Conservation (phyloP, 441 rosid genomes). For the Croton laevigatus region DNA sequence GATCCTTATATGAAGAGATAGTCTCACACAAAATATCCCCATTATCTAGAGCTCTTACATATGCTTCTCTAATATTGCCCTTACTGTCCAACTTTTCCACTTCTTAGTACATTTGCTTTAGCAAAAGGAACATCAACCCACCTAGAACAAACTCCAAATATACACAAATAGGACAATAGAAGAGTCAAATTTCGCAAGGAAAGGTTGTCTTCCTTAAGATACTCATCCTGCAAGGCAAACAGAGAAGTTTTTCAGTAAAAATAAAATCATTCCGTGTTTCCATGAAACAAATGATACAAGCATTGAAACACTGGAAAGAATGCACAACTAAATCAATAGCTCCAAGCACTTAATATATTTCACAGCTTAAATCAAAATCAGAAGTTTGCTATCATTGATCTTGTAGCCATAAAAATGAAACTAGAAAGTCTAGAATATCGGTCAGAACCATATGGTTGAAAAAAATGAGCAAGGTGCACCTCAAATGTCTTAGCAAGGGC, state of each 20-base stretch:
- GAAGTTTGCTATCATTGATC: not conserved
- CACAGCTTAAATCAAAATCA: not conserved
- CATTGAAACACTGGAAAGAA: not conserved
- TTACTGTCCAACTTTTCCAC: not conserved
- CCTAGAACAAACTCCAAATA: constrained; percentile 89
- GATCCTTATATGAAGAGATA: not conserved
- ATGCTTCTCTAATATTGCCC: not conserved
- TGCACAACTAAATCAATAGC: not conserved
- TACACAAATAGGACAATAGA: constrained; percentile 63
- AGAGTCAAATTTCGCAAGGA: constrained; percentile 80
- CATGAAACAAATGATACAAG: not conserved
- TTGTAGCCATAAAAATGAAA: not conserved
- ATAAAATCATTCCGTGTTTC: not conserved
- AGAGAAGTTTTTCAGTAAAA: not conserved
- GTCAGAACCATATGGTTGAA: not conserved
- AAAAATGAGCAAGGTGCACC: constrained; percentile 38
- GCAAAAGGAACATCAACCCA: constrained; percentile 21
- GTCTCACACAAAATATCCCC: constrained; percentile 6
- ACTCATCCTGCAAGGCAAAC: constrained; percentile 61
- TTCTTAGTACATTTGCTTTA: not conserved
- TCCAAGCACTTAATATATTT: not conserved
- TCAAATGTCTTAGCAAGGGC: constrained; percentile 69
- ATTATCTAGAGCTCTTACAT: not conserved
- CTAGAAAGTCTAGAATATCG: not conserved
- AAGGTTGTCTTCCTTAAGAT: constrained; percentile 67